Percentiles rank a stretch among this genome's conserved stretches.
Conservation (phyloP, 768 basidiomycete species). For the Udeniomyces megalosporus region DNA sequence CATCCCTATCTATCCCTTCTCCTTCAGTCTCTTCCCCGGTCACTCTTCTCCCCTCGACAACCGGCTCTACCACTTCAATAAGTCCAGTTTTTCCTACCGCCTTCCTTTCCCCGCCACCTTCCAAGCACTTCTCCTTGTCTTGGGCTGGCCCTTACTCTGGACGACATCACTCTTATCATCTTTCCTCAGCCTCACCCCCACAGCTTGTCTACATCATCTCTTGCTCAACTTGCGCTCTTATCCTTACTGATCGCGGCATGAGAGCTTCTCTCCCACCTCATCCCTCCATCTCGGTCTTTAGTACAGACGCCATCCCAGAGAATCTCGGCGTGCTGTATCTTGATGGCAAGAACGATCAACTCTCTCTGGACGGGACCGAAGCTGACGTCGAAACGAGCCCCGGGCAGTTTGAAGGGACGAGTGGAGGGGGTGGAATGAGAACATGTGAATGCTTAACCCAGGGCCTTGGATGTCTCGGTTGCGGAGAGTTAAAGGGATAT, state of each 20-base stretch:
- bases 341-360: neutral
- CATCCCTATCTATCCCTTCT: no score
- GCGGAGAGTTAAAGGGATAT: conserved; percentile 53
- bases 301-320: conserved; percentile 59
- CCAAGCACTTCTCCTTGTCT: neutral
- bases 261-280: conserved; percentile 59
- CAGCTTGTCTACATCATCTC: no score
- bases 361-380: no score
- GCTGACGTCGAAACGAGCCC: no score
- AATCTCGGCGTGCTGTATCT: conserved; percentile 30
- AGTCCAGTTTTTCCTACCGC: neutral
- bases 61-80: neutral
- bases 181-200: no score
- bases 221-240: no score
- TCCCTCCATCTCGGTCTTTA: conserved; percentile 65
- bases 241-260: no score
- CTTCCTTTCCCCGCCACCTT: neutral
- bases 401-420: no score
- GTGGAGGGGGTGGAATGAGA: conserved; percentile 30
- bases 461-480: conserved; percentile 61
- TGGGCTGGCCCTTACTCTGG: neutral
- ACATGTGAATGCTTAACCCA: conserved; percentile 78
- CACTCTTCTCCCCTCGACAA: no score
- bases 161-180: neutral
- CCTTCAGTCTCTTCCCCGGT: no score